Base-by-base conservation (phyloP, 1,139 yeast genomes). In the Geotrichum candidum region DNA sequence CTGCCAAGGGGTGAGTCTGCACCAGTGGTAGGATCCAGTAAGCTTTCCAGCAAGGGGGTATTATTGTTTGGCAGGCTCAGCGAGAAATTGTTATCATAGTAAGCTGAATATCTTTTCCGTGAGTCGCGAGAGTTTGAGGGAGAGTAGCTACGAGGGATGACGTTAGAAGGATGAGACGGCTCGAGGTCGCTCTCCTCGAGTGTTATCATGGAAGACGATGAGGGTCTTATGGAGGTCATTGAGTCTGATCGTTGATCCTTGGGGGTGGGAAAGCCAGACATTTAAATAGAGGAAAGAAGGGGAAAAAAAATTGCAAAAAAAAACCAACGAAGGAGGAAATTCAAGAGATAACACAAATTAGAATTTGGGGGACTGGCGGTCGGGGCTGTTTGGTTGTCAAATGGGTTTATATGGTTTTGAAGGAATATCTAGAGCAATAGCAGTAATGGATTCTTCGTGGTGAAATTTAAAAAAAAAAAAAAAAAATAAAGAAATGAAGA, bases 161-260 rank as follows among this genome's bases (percentile, higher is more conserved):
- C 48, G 51, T 53, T 56, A 15, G 25, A 48, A 15, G 63, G 57
- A n/a, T 31, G 15, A 1, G 58, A 55, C 15, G 27, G 54, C 48
- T 61, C 64, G 45, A 38, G 33, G 51, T 56, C 57, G 35, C 61
- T 58, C 23, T 61, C 64, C 35, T 61, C 61, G n/a, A 61, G 56
- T 15, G 61, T 57, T n/a, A 56, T 46, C 64, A 61, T 61, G 18
- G 53, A 46, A 7, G 53, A 52, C 10, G 59, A 51, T 18, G 41
- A 35, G n/a, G 41, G 3, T 9, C 13, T 35, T 11, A 35, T 35
- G n/a, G 41, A 35, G 13, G 41, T 35, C 41, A 35, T 35, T 35
- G 41, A 35, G 13, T 35, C 13, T 35, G 41, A 35, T 6, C 41
- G n/a, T 10, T 35, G n/a, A 35, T 35, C 41, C n/a, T 35, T 35